Percentiles rank a stretch among this genome's conserved stretches.
These are phyloP conservation scores for Ambrosiella cleistominuta DNA, from an alignment of 2,329 filamentous ascomycete species.

Conservation along the genomic window DNA sequence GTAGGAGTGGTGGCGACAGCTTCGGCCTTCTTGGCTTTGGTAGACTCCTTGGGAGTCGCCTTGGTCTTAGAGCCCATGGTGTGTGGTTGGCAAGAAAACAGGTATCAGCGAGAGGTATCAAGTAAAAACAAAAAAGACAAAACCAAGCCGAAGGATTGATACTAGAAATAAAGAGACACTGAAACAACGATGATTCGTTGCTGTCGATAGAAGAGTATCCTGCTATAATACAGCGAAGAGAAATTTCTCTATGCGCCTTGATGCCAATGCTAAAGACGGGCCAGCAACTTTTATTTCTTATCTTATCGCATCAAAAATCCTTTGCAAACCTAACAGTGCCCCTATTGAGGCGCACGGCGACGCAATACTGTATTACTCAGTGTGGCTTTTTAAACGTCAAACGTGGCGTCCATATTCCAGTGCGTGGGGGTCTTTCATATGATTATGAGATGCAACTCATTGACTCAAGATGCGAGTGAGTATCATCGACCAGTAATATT, in stretches of 20 bases:
- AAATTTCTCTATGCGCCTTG: constrained; percentile 5
- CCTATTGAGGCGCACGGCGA: not conserved
- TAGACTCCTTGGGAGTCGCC: constrained; percentile 19
- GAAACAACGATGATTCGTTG: not conserved
- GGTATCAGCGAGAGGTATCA: constrained; percentile 5
- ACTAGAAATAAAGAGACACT: constrained; percentile 7
- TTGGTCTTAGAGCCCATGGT: constrained; percentile 14
- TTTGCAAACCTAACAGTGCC: not conserved
- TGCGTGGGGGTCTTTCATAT: not conserved
- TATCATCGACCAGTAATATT: not conserved
- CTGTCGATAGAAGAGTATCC: not conserved
- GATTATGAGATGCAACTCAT: not conserved
- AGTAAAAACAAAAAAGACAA: not conserved
- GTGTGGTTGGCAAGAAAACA: not conserved
- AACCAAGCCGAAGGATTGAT: constrained; percentile 3
- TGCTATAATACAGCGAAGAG: not conserved
- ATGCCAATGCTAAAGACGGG: not conserved
- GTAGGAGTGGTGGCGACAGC: constrained; percentile 14
- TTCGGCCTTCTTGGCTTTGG: constrained; percentile 14
- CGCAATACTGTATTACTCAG: not conserved
- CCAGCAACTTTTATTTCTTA: constrained; percentile 14
- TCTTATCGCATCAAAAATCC: constrained; percentile 13
- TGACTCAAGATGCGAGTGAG: not conserved
- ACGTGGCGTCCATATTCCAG: not conserved
- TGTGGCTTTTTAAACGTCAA: not conserved